Conservation (phyloP, 768 basidiomycete genomes). For the Termitomyces sp. region DNA sequence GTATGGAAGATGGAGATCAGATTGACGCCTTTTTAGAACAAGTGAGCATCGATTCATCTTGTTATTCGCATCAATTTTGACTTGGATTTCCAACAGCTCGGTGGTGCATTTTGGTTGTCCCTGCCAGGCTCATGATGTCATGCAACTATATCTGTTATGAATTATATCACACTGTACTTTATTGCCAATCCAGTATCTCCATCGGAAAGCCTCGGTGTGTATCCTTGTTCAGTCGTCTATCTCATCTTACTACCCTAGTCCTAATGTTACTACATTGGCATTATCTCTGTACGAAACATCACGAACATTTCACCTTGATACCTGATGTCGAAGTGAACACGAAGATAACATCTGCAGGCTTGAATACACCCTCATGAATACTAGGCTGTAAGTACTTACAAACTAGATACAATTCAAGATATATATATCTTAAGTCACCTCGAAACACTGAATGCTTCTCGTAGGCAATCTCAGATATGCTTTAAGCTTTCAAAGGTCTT, state of each 20-base stretch:
- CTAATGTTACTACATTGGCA: background rate
- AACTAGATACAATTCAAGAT: no score
- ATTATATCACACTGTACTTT: conserved; percentile 7
- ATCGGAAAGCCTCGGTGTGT: conserved; percentile 3
- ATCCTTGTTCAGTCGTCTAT: background rate
- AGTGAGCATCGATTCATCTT: conserved; percentile 7
- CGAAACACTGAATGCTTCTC: background rate
- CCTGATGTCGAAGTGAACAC: background rate
- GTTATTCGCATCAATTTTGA: background rate
- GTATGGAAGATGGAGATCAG: conserved; percentile 21
- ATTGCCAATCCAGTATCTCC: conserved; percentile 9
- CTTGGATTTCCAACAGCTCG: conserved; percentile 6
- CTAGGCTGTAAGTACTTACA: no score
- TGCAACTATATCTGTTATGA: background rate
- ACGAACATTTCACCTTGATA: background rate
- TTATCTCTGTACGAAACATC: background rate
- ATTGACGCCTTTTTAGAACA: conserved; percentile 19
- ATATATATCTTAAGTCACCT: no score
- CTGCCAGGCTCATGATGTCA: conserved; percentile 8
- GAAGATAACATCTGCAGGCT: background rate
- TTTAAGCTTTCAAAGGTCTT: background rate
- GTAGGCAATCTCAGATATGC: background rate
- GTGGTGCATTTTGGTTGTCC: conserved; percentile 10
- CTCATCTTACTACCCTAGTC: background rate
- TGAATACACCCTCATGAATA: background rate